Base-by-base conservation (phyloP, 129 eudicot genomes). In the Flaveria brownii region DNA sequence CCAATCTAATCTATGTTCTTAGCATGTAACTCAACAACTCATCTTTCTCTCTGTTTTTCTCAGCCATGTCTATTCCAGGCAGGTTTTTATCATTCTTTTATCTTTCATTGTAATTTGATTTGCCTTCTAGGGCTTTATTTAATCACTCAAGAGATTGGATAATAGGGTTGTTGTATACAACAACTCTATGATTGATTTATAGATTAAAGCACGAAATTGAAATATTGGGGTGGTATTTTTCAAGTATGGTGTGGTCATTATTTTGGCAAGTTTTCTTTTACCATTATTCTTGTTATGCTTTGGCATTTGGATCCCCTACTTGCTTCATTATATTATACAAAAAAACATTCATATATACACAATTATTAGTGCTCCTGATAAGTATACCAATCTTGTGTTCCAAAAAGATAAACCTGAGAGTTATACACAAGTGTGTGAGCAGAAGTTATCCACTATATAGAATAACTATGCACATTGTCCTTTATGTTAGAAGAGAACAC, bases 41-140 rank as follows among this genome's bases (percentile, higher is more conserved):
- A 46, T 59, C 30, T 59, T 8, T 14, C 18, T 73, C 68, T 57
- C 64, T 71, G 25, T 42, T 74, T 61, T 12, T 61, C 18, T 46
- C 78, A 45, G 47, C 78, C 65, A 74, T 74, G 78, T 74, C 78
- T 60, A 74, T 61, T 43, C 61, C 78, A 74, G 78, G 78, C 43
- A 61, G 26, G 60, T 61, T 36, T 74, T 74, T 59, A 36, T 23
- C 0, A 57, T 56, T 57, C 36, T n/a, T 56, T 42, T 39, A 14
- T 20, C 56, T 73, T 23, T 18, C 33, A 9, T 17, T 72, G 17
- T 72, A 54, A 30, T 72, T 54, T 54, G 52, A 72, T 54, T 56
- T 22, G 5, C 20, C 36, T 68, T 68, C 39, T 20, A 14, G 11
- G 16, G 33, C 15, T 20, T 9, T 20, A 2, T 22, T 59, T 59